Evolutionary conservation across 2,329 filamentous ascomycete species (phyloP), one percentile per base, ranked within the genome.

Genomic region (Pseudocercospora ulei): DNA sequence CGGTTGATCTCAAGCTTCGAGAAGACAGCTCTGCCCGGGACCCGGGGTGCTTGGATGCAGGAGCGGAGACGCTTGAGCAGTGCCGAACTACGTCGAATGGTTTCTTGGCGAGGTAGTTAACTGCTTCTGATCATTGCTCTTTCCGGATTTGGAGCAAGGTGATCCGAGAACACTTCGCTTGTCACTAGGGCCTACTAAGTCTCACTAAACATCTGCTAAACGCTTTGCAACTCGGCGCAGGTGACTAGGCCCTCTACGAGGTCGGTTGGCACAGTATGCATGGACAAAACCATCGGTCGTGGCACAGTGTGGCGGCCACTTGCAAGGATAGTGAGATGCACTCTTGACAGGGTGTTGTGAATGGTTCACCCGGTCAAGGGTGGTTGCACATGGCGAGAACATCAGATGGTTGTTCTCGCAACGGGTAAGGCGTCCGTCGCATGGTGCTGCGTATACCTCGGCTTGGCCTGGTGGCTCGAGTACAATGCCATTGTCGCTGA

Each of bases 341-440:
- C 30, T 22, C 23, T 22, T 34, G 30, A 34, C 30, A 34, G 17
- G 30, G 23, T 34, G 30, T 3, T 11, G 30, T 34, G 30, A 34
- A 34, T 20, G 30, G 19, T 22, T 13, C 9, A 19, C 30, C 17
- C 19, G 30, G 30, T 11, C 11, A 11, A 34, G 19, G 9, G 11
- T 16, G n/a, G 30, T 34, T 34, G 30, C 30, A 34, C 30, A 22
- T 8, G 16, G 14, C 22, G 2, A 11, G 12, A 34, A 16, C 30
- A 20, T 34, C 17, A 11, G 6, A 13, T 34, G 30, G 4, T 29
- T 12, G 14, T 3, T 18, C 17, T 29, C 17, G 12, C 27, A 18
- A 30, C 28, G 19, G 28, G 19, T 18, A 13, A 30, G 7, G 19
- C 9, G 11, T 30, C 16, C n/a, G 11, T 11, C 12, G 24, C 24